phyloP scores from a whole-genome alignment of 1,284 basidiomycete genomes.

The Cryptococcus depauperatus region DNA sequence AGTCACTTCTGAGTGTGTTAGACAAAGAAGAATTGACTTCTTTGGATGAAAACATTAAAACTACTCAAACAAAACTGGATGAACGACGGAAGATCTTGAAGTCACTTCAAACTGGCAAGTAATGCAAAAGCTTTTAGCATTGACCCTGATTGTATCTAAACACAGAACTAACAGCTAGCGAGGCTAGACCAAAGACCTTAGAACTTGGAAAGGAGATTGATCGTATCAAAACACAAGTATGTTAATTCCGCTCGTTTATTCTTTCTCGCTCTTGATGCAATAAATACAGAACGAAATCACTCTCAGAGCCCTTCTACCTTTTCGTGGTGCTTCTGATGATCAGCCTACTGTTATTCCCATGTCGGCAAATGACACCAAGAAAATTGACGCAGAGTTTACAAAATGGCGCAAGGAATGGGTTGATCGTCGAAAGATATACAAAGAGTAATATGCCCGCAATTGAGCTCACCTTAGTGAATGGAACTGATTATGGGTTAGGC shows the following conservation, averaged over 20 bases:
- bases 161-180: constrained; percentile 59
- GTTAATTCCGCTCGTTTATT: constrained; percentile 1
- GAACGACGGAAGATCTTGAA: constrained; percentile 58
- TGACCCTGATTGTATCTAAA: constrained; percentile 1
- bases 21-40: constrained; percentile 22
- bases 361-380: constrained; percentile 30
- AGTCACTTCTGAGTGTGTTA: constrained; percentile 21
- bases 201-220: constrained; percentile 49
- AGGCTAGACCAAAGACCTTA: constrained; percentile 57
- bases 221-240: constrained; percentile 32
- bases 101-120: constrained; percentile 51
- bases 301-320: constrained; percentile 22
- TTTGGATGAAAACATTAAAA: constrained; percentile 49
- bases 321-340: constrained; percentile 12
- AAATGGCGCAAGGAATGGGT: constrained; percentile 43
- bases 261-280: background rate
- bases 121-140: background rate
- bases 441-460: constrained; percentile 22
- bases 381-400: constrained; percentile 37
- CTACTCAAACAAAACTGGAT: constrained; percentile 55
- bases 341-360: constrained; percentile 20
- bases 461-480: background rate
- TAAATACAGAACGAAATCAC: constrained; percentile 27
- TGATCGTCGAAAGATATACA: constrained; percentile 38
- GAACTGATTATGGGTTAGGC: constrained; percentile 12